phyloP scores from a whole-genome alignment of 2,329 filamentous ascomycete species.

The Trichoderma sp. region DNA sequence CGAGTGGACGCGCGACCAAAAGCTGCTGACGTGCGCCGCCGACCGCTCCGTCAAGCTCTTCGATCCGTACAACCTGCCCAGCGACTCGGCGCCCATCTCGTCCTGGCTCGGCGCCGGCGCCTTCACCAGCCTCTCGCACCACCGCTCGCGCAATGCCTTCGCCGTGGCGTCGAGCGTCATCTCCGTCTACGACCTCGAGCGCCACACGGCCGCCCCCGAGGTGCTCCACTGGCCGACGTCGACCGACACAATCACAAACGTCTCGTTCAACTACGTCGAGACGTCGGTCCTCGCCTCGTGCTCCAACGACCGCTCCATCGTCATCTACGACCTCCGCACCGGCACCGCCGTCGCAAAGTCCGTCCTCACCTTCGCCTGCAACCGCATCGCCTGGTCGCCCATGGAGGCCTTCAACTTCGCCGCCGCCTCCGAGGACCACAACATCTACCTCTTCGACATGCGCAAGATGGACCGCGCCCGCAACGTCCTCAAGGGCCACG shows the following conservation, averaged over 20 bases:
- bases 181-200: constrained; percentile 82
- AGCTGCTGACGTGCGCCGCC: constrained; percentile 79
- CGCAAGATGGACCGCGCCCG: constrained; percentile 82
- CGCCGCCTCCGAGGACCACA: constrained; percentile 91
- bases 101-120: constrained; percentile 82
- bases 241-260: constrained; percentile 82
- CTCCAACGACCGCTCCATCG: constrained; percentile 78
- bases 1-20: constrained; percentile 82
- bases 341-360: constrained; percentile 78
- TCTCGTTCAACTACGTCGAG: constrained; percentile 91
- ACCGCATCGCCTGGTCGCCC: constrained; percentile 87
- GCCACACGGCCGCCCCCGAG: constrained; percentile 76
- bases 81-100: constrained; percentile 67
- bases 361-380: constrained; percentile 76
- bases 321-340: constrained; percentile 90
- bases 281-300: constrained; percentile 85
- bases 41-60: constrained; percentile 88
- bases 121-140: constrained; percentile 81
- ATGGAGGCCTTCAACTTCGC: constrained; percentile 97
- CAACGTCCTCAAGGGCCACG: constrained; percentile 87
- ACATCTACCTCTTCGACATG: constrained; percentile 86
- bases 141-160: constrained; percentile 74
- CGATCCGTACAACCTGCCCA: constrained; percentile 76
- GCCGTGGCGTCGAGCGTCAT: constrained; percentile 75
- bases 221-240: constrained; percentile 83